Evolutionary conservation across 2,329 filamentous ascomycete genomes (phyloP).

Genomic region (Zymoseptoria passerinii): DNA sequence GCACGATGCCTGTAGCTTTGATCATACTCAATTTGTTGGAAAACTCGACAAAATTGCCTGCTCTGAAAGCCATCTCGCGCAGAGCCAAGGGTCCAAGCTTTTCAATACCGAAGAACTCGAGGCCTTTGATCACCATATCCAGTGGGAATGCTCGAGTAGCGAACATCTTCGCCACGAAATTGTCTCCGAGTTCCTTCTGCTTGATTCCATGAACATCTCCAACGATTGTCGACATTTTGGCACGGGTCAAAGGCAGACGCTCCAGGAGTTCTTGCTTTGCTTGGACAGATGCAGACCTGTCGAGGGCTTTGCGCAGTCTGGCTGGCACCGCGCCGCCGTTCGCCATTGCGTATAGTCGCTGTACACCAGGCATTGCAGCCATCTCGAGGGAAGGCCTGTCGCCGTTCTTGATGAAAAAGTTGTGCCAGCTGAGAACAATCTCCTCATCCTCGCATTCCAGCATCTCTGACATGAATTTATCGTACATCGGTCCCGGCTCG

Average conservation of each 20-base stretch:
- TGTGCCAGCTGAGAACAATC: conserved; percentile 34
- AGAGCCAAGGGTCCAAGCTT: conserved; percentile 67
- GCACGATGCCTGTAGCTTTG: conserved; percentile 51
- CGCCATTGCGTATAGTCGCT: conserved; percentile 21
- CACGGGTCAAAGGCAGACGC: conserved; percentile 16
- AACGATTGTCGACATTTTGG: conserved; percentile 22
- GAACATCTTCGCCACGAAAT: conserved; percentile 70
- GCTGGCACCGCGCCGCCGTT: conserved; percentile 17
- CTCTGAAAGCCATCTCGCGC: conserved; percentile 65
- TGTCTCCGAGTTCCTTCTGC: conserved; percentile 50
- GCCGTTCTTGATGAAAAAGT: conserved; percentile 28
- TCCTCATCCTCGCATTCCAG: conserved; percentile 19
- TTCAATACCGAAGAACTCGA: conserved; percentile 62
- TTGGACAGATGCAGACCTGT: neutral
- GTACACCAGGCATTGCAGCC: conserved; percentile 24
- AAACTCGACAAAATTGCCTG: conserved; percentile 50
- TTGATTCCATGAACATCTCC: conserved; percentile 37
- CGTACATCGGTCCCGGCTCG: conserved; percentile 34
- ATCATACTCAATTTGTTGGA: conserved; percentile 53
- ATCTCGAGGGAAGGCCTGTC: conserved; percentile 33
- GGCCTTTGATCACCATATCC: conserved; percentile 60
- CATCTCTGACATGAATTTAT: conserved; percentile 32
- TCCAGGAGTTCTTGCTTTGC: neutral
- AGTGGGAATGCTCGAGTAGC: conserved; percentile 67
- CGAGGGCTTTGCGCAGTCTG: conserved; percentile 4